Conservation (phyloP, 1,284 basidiomycete species). For the Xanthoconium separans region DNA sequence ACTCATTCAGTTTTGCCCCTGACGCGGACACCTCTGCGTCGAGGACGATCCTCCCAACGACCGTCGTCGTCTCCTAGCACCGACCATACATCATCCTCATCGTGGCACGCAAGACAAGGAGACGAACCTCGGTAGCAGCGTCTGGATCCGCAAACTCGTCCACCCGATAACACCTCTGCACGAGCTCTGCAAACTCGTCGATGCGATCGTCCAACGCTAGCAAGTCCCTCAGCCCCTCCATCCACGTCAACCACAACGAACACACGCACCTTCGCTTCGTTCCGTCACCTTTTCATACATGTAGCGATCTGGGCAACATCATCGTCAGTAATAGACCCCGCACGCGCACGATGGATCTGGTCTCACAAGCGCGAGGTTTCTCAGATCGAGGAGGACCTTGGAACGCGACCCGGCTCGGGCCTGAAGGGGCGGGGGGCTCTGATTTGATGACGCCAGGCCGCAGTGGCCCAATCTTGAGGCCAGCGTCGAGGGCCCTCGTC, state of each 20-base stretch:
- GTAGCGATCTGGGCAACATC: slow-evolving; percentile 65
- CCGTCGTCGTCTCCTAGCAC: slow-evolving; percentile 65
- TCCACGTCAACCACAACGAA: background rate
- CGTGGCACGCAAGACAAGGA: background rate
- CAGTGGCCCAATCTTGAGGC: slow-evolving; percentile 21
- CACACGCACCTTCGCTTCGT: slow-evolving; percentile 67
- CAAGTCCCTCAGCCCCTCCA: background rate
- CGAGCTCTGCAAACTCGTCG: slow-evolving; percentile 75
- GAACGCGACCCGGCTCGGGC: slow-evolving; percentile 46
- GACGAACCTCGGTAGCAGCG: slow-evolving; percentile 64
- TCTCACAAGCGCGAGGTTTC: slow-evolving; percentile 57
- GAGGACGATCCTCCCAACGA: slow-evolving; percentile 80
- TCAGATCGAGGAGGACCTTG: slow-evolving; percentile 46
- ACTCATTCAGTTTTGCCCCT: slow-evolving; percentile 70
- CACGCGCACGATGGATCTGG: background rate
- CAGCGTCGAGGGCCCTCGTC: slow-evolving; percentile 6
- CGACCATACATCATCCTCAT: slow-evolving; percentile 3
- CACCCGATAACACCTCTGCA: slow-evolving; percentile 69
- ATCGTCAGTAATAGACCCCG: slow-evolving; percentile 6
- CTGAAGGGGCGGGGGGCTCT: slow-evolving; percentile 27
- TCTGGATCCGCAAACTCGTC: slow-evolving; percentile 77
- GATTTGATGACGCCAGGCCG: slow-evolving; percentile 17
- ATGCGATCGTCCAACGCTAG: slow-evolving; percentile 81
- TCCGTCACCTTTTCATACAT: slow-evolving; percentile 91
- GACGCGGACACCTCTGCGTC: slow-evolving; percentile 58